Evolutionary conservation across 2,329 filamentous ascomycete species (phyloP), one percentile per base, ranked within the genome.

Genomic region (Penicillium sp.): DNA sequence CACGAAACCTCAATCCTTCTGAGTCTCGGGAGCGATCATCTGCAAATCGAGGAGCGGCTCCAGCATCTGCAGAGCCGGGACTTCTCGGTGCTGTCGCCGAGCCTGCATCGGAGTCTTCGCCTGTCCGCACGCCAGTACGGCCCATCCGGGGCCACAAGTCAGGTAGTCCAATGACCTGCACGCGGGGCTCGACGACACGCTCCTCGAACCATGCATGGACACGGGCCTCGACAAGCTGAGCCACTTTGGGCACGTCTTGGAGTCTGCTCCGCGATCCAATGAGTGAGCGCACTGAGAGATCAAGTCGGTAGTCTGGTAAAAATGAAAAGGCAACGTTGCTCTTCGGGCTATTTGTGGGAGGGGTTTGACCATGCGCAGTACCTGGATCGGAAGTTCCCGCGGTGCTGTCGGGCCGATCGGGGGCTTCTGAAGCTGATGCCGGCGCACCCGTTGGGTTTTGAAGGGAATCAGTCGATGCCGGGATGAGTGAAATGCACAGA

Each of bases 251-350:
- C 0, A 85, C 79, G 60, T 85, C 81, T 61, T 84, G 81, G 1
- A 85, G 71, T 38, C 82, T 73, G 43, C 77, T 79, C 41, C 81
- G 77, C 5, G 79, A 82, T 47, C 81, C 81, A 39, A 85, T 80
- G 26, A 85, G 73, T 2, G 80, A 83, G 47, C 79, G 76, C 4
- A 84, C 79, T n/a, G 78, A 82, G 39, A 85, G 73, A 60, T 84
- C 81, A 32, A 85, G 76, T 24, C 81, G 74, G 65, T 85, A 85
- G 65, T 84, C 81, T 49, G 74, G 74, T 4, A 76, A 66, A 55
- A 98, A 98, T 48, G 89, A 94, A 69, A 98, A 97, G 0, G 88
- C 88, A 67, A 98, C 85, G 65, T 90, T 94, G 3, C 93, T 95
- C 4, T 75, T 75, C 1, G 86, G 86, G 3, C 82, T 86, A 25